Evolutionary conservation across 1,284 basidiomycete species (phyloP), one percentile per base, ranked within the genome.

Genomic region (Takashimella koratensis): DNA sequence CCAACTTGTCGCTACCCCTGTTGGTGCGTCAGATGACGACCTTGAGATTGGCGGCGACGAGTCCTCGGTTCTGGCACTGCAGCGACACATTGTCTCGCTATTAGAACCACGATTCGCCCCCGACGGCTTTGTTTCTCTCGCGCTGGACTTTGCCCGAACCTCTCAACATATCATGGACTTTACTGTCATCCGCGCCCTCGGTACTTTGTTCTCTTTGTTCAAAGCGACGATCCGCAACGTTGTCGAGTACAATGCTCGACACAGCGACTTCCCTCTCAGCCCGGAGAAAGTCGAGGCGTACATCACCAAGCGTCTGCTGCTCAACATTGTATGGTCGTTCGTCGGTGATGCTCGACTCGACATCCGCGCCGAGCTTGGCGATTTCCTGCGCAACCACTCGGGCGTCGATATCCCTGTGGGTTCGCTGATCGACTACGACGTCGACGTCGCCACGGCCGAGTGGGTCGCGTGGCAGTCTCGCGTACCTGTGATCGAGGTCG

Each of bases 91-190:
- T 47, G 89, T 87, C 11, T 73, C 74, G 4, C 84, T 92, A 43
- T 78, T 97, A 20, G 86, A 88, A 62, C 84, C 84, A 0, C 91
- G 87, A 79, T 96, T 98, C 71, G 82, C 80, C 3, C 82, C 85
- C 3, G 89, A 85, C 47, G 90, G 89, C 27, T 81, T 99, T 13
- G 87, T 98, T 53, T 82, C 82, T 56, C 79, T 81, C 10, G 90
- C 93, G 1, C 80, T 98, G 39, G 80, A 82, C 25, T 90, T 86
- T 63, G 91, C 94, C 0, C 83, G 84, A 53, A 82, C 84, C 16
- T 85, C 91, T 45, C 88, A 93, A 64, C 96, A 99, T 68, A 98
- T 98, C 76, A 98, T 99, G 96, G 93, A 97, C 75, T 98, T 97
- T 78, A 98, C 95, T 1, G 76, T 79, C 27, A 92, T 87, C 3